These are phyloP conservation scores for Ormosia semicastrata DNA, from an alignment of 306 rosid species.

Conservation along the genomic window DNA sequence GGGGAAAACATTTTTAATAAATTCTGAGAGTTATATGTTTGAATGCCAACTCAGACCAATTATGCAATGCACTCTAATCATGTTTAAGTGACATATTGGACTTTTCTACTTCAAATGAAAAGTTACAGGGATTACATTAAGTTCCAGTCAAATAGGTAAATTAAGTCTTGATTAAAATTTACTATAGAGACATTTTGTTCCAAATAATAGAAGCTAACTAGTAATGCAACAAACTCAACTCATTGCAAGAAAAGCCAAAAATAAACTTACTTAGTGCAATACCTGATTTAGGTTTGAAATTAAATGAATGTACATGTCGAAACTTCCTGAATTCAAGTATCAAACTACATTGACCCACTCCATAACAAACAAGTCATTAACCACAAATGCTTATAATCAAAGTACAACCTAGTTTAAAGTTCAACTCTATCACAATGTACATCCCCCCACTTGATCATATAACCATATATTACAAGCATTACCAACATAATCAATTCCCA, in stretches of 20 bases:
- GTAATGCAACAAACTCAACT: neutral
- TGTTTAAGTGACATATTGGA: too few species aligned
- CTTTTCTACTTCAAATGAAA: too few species aligned
- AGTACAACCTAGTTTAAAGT: neutral
- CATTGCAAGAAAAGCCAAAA: slow-evolving; percentile 3
- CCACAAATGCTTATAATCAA: neutral
- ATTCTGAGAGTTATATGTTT: too few species aligned
- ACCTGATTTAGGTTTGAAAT: neutral
- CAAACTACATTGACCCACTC: slow-evolving; percentile 16
- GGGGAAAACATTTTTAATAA: too few species aligned
- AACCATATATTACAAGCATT: neutral
- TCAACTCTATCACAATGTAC: neutral
- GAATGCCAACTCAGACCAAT: too few species aligned
- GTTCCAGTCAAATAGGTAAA: neutral
- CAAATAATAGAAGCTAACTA: slow-evolving; percentile 13
- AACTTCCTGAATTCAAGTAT: neutral
- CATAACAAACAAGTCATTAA: slow-evolving; percentile 19
- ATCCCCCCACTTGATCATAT: neutral
- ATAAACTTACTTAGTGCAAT: neutral
- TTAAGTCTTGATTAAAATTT: neutral
- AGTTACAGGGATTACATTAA: too few species aligned
- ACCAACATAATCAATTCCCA: neutral
- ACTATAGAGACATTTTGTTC: neutral
- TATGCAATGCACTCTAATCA: too few species aligned
- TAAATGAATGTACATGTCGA: neutral